These are phyloP conservation scores for Viola pubescens DNA, from an alignment of 441 rosid genomes.

Conservation along the genomic window DNA sequence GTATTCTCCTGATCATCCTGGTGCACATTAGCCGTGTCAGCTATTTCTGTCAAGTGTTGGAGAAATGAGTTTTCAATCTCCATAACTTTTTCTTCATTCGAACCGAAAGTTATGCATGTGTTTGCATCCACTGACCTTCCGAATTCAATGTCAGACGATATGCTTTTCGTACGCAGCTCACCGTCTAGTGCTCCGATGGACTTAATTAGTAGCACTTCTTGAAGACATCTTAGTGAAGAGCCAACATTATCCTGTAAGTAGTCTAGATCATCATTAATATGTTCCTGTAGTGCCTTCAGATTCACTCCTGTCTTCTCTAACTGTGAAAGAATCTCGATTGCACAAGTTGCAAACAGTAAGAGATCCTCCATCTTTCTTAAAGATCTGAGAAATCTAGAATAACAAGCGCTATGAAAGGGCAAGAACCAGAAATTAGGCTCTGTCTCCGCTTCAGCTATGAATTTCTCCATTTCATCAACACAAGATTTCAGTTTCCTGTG, in stretches of 20 bases:
- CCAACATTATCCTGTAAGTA: slow-evolving; percentile 32
- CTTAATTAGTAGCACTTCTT: slow-evolving; percentile 26
- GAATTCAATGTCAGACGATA: slow-evolving; percentile 37
- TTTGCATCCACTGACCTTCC: slow-evolving; percentile 25
- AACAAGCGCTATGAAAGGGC: slow-evolving; percentile 36
- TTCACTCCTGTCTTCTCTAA: slow-evolving; percentile 18
- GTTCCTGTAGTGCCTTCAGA: slow-evolving; percentile 28
- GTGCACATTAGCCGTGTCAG: slow-evolving; percentile 14
- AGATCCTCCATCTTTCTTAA: slow-evolving; percentile 39
- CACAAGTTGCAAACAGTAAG: slow-evolving; percentile 27
- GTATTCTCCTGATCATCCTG: slow-evolving; percentile 35
- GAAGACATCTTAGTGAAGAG: slow-evolving; percentile 34
- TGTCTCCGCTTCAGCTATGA: slow-evolving; percentile 43
- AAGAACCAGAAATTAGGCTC: slow-evolving; percentile 63
- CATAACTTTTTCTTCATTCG: slow-evolving; percentile 24
- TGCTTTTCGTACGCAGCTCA: slow-evolving; percentile 31
- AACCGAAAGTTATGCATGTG: slow-evolving; percentile 8
- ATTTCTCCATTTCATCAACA: slow-evolving; percentile 28
- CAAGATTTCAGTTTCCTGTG: slow-evolving; percentile 34
- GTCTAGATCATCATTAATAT: slow-evolving; percentile 31
- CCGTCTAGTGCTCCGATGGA: slow-evolving; percentile 24
- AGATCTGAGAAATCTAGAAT: slow-evolving; percentile 34
- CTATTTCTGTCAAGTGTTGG: slow-evolving; percentile 25
- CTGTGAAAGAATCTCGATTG: slow-evolving; percentile 29
- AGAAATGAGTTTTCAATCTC: slow-evolving; percentile 25